Conservation (phyloP, 2,329 filamentous ascomycete species). For the Pseudovirgaria hyperparasitica region DNA sequence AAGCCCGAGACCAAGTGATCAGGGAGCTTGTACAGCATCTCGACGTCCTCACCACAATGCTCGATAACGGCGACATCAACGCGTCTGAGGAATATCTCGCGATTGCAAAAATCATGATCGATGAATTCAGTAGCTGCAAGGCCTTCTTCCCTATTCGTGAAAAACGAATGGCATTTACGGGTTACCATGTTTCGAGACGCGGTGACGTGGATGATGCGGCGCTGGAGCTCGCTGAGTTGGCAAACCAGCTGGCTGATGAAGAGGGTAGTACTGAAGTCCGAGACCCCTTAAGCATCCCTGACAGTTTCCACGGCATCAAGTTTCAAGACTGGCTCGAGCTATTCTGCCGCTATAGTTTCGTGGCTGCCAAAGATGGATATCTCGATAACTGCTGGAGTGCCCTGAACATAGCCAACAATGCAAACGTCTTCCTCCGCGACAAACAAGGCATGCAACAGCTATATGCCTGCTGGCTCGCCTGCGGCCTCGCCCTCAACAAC, state of each 20-base stretch:
- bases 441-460: slow-evolving; percentile 57
- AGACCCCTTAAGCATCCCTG: slow-evolving; percentile 21
- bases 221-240: slow-evolving; percentile 19
- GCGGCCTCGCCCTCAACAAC: slow-evolving; percentile 70
- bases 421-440: slow-evolving; percentile 68
- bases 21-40: slow-evolving; percentile 32
- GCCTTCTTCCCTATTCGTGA: slow-evolving; percentile 43
- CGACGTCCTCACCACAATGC: slow-evolving; percentile 23
- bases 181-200: slow-evolving; percentile 16
- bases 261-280: slow-evolving; percentile 4
- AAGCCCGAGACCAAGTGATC: slow-evolving; percentile 24
- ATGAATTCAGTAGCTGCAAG: slow-evolving; percentile 47
- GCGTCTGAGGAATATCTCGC: slow-evolving; percentile 45
- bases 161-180: slow-evolving; percentile 27
- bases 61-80: slow-evolving; percentile 36
- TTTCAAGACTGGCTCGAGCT: slow-evolving; percentile 82
- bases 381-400: slow-evolving; percentile 65
- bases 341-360: slow-evolving; percentile 76
- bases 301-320: slow-evolving; percentile 60
- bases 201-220: slow-evolving; percentile 22
- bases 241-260: slow-evolving; percentile 21
- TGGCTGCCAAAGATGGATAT: slow-evolving; percentile 55
- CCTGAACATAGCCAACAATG: slow-evolving; percentile 64
- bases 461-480: slow-evolving; percentile 69
- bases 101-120: slow-evolving; percentile 43